A percentile compares a stretch with the other conserved stretches of the same genome.
These are phyloP conservation scores for Cutaneotrichosporon cavernicola DNA, from an alignment of 1,284 basidiomycete genomes.

Conservation along the genomic window DNA sequence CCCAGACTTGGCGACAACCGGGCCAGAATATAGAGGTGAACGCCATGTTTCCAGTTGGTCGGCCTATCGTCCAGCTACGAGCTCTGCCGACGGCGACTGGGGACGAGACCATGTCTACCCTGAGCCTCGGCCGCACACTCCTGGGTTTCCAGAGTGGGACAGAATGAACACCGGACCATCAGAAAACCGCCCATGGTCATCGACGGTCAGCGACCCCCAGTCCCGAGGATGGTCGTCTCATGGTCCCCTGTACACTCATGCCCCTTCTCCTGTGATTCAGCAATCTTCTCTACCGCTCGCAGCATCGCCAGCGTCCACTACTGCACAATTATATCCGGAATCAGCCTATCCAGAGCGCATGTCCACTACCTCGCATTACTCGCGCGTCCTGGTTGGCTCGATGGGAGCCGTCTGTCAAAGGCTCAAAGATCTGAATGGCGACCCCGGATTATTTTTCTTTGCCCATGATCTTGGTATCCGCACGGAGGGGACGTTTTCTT, in stretches of 20 bases:
- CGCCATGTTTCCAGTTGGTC: slow-evolving; percentile 8
- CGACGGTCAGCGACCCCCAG: slow-evolving; percentile 12
- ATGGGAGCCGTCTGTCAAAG: slow-evolving; percentile 78
- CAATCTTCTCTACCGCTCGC: slow-evolving; percentile 14
- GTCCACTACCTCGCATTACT: slow-evolving; percentile 65
- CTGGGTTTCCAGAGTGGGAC: slow-evolving; percentile 18
- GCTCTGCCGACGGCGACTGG: slow-evolving; percentile 14
- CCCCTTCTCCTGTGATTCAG: slow-evolving; percentile 12
- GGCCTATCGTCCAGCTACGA: slow-evolving; percentile 2
- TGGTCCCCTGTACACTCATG: slow-evolving; percentile 18
- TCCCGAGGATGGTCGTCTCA: slow-evolving; percentile 5
- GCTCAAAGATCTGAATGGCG: slow-evolving; percentile 75
- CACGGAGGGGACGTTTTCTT: slow-evolving; percentile 65
- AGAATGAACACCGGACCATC: not conserved
- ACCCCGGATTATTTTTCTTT: slow-evolving; percentile 80
- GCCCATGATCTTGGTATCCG: slow-evolving; percentile 83
- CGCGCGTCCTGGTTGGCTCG: slow-evolving; percentile 81
- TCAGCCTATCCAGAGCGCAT: slow-evolving; percentile 32
- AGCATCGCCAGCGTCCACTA: slow-evolving; percentile 12
- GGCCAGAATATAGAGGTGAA: slow-evolving; percentile 6
- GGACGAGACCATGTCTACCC: slow-evolving; percentile 8
- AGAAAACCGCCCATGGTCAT: slow-evolving; percentile 15
- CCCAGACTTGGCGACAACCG: slow-evolving; percentile 5
- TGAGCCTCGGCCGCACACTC: slow-evolving; percentile 12
- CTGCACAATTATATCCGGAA: slow-evolving; percentile 18